phyloP scores from a whole-genome alignment of 768 basidiomycete genomes.

The Tulasnella sp. region DNA sequence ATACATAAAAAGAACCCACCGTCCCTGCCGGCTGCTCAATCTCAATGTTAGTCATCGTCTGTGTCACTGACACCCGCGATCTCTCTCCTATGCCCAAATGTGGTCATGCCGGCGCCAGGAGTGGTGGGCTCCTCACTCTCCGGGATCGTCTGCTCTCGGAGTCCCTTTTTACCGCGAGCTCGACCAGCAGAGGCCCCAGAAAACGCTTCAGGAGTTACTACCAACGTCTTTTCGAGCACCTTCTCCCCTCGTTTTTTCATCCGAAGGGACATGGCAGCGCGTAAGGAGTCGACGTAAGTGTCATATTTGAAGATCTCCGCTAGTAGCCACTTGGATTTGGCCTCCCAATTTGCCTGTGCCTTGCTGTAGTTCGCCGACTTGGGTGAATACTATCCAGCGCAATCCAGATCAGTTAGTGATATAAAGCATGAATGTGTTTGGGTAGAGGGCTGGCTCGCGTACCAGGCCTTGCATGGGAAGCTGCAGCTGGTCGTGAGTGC shows the following conservation, averaged over 20 bases:
- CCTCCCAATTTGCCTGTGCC: conserved; percentile 85
- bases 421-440: neutral
- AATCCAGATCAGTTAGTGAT: neutral
- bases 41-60: neutral
- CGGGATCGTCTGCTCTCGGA: conserved; percentile 17
- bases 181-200: neutral
- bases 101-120: neutral
- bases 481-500: conserved; percentile 71
- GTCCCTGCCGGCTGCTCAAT: too few relatives aligned
- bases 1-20: too few relatives aligned
- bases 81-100: conserved; percentile 12
- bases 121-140: conserved; percentile 16
- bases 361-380: conserved; percentile 62
- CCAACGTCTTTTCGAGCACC: conserved; percentile 49
- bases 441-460: conserved; percentile 19
- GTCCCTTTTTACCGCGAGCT: neutral
- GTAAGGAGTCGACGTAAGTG: conserved; percentile 85
- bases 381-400: conserved; percentile 78
- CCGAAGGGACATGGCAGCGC: conserved; percentile 69
- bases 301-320: conserved; percentile 94
- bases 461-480: conserved; percentile 76
- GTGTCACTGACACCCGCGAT: neutral
- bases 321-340: conserved; percentile 77
- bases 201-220: neutral
- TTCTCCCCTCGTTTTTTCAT: conserved; percentile 88